phyloP scores from a whole-genome alignment of 2,329 filamentous ascomycete genomes.

The Aureobasidium lini region DNA sequence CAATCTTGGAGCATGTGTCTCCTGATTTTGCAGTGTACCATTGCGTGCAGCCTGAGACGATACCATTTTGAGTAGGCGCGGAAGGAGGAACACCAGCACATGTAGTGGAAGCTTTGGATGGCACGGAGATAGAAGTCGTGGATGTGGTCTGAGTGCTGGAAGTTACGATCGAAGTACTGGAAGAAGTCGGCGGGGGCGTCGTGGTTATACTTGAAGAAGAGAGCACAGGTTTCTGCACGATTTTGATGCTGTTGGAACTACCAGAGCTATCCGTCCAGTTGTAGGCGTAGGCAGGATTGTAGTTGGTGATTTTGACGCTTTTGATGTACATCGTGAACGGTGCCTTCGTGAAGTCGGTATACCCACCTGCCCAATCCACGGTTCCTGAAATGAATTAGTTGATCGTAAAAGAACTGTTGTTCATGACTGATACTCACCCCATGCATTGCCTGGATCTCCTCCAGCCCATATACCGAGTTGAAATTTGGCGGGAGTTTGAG shows the following conservation, averaged over 20 bases:
- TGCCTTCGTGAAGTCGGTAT: conserved; percentile 26
- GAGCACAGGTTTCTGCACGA: background rate
- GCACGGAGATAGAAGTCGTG: background rate
- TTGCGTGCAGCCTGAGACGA: conserved; percentile 20
- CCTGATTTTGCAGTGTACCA: conserved; percentile 21
- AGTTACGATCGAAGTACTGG: background rate
- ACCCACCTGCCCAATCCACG: conserved; percentile 30
- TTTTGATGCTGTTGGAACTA: conserved; percentile 50
- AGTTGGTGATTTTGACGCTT: conserved; percentile 28
- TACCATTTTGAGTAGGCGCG: conserved; percentile 20
- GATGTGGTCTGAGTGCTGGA: background rate
- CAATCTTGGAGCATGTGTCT: conserved; percentile 21
- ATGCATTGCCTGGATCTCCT: conserved; percentile 57
- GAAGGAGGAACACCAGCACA: conserved; percentile 16
- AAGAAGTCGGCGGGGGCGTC: background rate
- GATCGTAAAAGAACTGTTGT: conserved; percentile 7
- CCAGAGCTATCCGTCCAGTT: conserved; percentile 34
- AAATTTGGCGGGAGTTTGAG: conserved; percentile 18
- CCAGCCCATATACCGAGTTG: conserved; percentile 68
- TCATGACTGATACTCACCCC: conserved; percentile 31
- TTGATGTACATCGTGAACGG: conserved; percentile 31
- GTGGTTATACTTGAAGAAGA: background rate
- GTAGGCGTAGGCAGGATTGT: conserved; percentile 50
- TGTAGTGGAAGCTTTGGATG: background rate
- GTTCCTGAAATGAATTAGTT: conserved; percentile 20